Base-by-base conservation (phyloP, 2,329 filamentous ascomycete species). In the Cordyceps pruinosa region DNA sequence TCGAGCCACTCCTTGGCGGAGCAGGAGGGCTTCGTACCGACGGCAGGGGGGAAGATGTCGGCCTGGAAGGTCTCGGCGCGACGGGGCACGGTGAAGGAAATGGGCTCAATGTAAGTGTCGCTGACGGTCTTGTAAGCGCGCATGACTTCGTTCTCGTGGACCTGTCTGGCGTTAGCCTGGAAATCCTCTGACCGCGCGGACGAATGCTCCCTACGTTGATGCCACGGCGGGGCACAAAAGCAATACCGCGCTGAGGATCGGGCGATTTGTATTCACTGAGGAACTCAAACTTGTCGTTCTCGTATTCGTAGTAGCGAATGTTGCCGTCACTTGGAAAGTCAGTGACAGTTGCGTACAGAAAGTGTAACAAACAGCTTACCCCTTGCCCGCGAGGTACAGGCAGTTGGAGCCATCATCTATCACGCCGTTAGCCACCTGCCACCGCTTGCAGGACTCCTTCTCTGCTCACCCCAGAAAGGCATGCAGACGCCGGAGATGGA, bases 251-350 rank as follows among this genome's bases (percentile, higher is more conserved):
- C 76, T 99, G 94, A 32, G 94, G 93, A 63, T 99, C 94, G 39
- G 80, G 78, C n/a, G 94, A 97, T 75, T 97, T 96, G 81, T 97
- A 94, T 72, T 97, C 93, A 61, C 91, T 95, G 56, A 99, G 78
- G 73, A 89, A 96, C 74, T 99, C 93, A 70, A 99, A 97, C 74
- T 97, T 97, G 80, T 97, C 93, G 75, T 97, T 96, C 70, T 95
- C 89, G 69, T 95, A 96, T 75, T 99, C 94, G 72, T 89, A 99
- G 80, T 99, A 99, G 62, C 94, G 92, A 69, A 99, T 99, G 75
- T 99, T 99, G 68, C 94, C 94, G 70, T 99, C 94, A 73, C 54
- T 56, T 17, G 15, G 17, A 44, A 12, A 17, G 28, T 56, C 19
- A 49, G 54, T 32, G n/a, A 39, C 17, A 32, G 32, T 13, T 35